Evolutionary conservation across 257 asterid species (phyloP), one percentile per base, ranked within the genome.

Genomic region (Lantana camara): DNA sequence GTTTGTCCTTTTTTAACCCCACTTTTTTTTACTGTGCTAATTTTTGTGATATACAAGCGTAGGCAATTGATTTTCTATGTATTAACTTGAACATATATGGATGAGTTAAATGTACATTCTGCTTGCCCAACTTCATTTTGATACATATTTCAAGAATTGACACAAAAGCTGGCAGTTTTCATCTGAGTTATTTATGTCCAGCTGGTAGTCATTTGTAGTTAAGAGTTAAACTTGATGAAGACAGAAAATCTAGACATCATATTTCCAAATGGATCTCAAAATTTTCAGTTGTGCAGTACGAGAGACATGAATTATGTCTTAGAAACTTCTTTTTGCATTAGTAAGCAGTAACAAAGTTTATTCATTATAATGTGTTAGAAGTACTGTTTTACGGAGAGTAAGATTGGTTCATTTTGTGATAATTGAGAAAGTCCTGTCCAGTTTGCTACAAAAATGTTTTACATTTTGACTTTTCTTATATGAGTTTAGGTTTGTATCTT

Each of bases 21-120:
- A n/a, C n/a, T n/a, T n/a, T n/a, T n/a, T n/a, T n/a, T n/a, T n/a
- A n/a, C n/a, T 7, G 9, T 16, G 50, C 42, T 45, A 30, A 53
- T 17, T 38, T 54, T 52, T 15, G 69, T 61, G 57, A 54, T 60
- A 40, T 73, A 30, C 48, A 8, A 47, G 52, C 20, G n/a, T 38
- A 48, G 24, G 16, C 37, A 35, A 19, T 54, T 17, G 52, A 19
- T 38, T 53, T 17, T 42, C n/a, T 52, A 9, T 7, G 49, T 55
- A 23, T 54, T 61, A 56, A 12, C 68, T 52, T 38, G 60, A 63
- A 42, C 49, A 32, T 23, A 41, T 62, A 35, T 52, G 14, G 41
- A 19, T 20, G 22, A 20, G 53, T 44, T 37, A 30, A 27, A 70
- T 60, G 60, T 44, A 35, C 57, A 50, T 27, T 21, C 13, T 42